These are phyloP conservation scores for Mangifera indica DNA, from an alignment of 345 rosid species.

Conservation along the genomic window DNA sequence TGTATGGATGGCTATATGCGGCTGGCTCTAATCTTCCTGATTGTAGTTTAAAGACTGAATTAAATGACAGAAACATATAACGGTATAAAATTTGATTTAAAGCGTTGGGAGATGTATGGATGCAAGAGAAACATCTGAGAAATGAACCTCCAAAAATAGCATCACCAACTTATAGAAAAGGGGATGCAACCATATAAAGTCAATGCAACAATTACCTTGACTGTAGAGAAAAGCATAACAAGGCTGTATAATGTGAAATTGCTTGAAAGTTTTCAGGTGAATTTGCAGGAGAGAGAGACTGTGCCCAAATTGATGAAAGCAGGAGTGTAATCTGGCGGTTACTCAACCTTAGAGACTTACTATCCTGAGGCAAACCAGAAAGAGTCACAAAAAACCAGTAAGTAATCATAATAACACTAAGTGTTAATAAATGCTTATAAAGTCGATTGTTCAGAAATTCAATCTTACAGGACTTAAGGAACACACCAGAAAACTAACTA, in stretches of 20 bases:
- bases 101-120: neutral
- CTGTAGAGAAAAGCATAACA: conserved; percentile 81
- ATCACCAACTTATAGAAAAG: conserved; percentile 6
- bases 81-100: neutral
- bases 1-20: neutral
- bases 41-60: neutral
- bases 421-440: conserved; percentile 5
- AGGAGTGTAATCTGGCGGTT: conserved; percentile 89
- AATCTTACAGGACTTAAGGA: conserved; percentile 17
- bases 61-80: conserved; percentile 6
- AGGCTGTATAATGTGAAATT: conserved; percentile 88
- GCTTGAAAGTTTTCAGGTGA: conserved; percentile 89
- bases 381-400: conserved; percentile 16
- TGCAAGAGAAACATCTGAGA: neutral
- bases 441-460: conserved; percentile 10
- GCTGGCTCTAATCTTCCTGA: neutral
- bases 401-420: neutral
- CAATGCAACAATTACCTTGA: conserved; percentile 58
- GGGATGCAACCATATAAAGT: conserved; percentile 7
- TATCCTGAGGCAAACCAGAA: conserved; percentile 47
- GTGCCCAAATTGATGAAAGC: conserved; percentile 94
- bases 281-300: conserved; percentile 84
- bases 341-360: conserved; percentile 70
- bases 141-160: neutral
- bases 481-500: conserved; percentile 1